Base-by-base conservation (phyloP, 164 flowering plant species). In the Amborella trichopoda region DNA sequence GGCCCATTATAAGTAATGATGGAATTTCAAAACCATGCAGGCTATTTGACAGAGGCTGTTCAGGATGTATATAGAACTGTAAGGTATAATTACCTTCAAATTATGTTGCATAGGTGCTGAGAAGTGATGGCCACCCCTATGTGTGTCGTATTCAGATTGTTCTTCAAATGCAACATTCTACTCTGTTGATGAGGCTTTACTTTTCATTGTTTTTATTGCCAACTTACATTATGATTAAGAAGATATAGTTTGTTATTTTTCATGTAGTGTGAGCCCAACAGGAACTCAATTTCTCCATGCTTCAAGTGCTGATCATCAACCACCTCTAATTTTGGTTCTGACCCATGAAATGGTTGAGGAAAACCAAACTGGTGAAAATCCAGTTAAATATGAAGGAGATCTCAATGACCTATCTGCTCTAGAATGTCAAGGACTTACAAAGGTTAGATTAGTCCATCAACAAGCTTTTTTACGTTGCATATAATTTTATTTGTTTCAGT, bases 1-100 rank as follows among this genome's bases (percentile, higher is more conserved):
- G n/a, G n/a, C n/a, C n/a, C n/a, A n/a, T n/a, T n/a, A n/a, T n/a
- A n/a, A n/a, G n/a, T n/a, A n/a, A n/a, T n/a, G n/a, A n/a, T 52
- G 18, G 23, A 23, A 16, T 38, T 40, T 18, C 54, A 42, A 40
- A 30, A 49, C 20, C 37, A 9, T 66, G 38, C 80, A 77, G 83
- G 71, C 62, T 77, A 72, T 59, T 46, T 74, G 67, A 48, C 23
- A 24, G 76, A 74, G 64, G 67, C 59, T 45, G 34, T 64, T 36
- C 40, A 4, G 30, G 73, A 69, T 55, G 9, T 63, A 8, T 77
- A 66, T 50, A 70, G 56, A 58, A 61, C 65, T 44, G 52, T 77
- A 32, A 72, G 83, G 80, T 70, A 60, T 12, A 50, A 48, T 51
- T 12, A 17, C 40, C 28, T 25, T 30, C 27, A 18, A 37, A 37